Evolutionary conservation across 306 rosid genomes (phyloP), one percentile per base, ranked within the genome.

Genomic region (Dalbergia oliveri): DNA sequence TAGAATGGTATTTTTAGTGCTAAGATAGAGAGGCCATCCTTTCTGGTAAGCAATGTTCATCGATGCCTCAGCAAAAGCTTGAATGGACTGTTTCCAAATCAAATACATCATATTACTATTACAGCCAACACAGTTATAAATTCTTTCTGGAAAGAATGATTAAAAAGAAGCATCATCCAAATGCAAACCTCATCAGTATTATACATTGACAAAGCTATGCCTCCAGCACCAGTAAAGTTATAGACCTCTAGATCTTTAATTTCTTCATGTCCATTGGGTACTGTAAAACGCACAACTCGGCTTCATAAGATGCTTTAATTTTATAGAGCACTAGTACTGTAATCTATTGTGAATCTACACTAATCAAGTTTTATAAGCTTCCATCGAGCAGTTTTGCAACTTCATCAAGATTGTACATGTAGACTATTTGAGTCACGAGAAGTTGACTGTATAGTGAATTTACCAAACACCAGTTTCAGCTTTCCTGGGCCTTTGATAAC

Each of bases 21-120:
- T 95, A 49, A 95, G 97, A 85, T 95, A 95, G 41, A 95, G 98
- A 49, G 99, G 99, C 99, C 99, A 91, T 77, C 81, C 90, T 83
- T 95, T 95, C 92, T 93, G 90, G 83, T 71, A 86, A 75, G 99
- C 99, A 67, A 91, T 77, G 84, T 86, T 93, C 99, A 95, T 90
- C 1, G 99, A 95, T 74, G 99, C 94, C 59, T 90, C 97, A 16
- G 99, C 99, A 86, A 95, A 95, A 60, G 93, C 81, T 73, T 85
- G 88, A 77, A 95, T 93, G 54, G 99, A 93, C 98, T 95, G 85
- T 84, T 88, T 62, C 77, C 66, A 82, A 81, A 73, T 41, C 63
- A 76, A 77, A 67, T 63, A 80, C 51, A 74, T 45, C 31, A 43
- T 66, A 79, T 21, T 47, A 33, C 62, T 51, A 76, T 50, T 13